Percentiles rank a stretch among this genome's conserved stretches.
Evolutionary conservation across 306 rosid species (phyloP).

Genomic region (Ceratonia siliqua): DNA sequence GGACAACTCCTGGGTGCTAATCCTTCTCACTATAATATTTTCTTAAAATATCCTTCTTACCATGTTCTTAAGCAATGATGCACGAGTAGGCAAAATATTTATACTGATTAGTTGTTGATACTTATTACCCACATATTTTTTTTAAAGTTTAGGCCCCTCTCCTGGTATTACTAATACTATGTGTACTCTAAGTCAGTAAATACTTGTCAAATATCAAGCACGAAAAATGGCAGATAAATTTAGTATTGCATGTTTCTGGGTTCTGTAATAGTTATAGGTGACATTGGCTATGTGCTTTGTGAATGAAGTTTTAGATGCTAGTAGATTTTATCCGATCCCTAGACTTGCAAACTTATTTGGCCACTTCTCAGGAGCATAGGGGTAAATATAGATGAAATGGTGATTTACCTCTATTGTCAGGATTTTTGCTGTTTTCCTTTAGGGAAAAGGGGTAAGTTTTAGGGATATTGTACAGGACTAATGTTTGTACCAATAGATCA

Average conservation of each 20-base stretch:
- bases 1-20: background rate
- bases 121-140: background rate
- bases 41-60: background rate
- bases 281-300: background rate
- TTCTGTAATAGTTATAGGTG: background rate
- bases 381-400: background rate
- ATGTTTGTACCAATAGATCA: background rate
- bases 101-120: background rate
- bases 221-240: background rate
- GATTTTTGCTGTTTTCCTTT: background rate
- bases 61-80: background rate
- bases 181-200: background rate
- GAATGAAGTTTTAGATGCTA: background rate
- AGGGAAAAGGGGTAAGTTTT: background rate
- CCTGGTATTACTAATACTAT: background rate
- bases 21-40: background rate
- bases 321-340: background rate
- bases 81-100: background rate
- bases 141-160: background rate
- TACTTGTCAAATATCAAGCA: background rate
- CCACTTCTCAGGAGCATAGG: slow-evolving; percentile 1
- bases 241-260: slow-evolving; percentile 6
- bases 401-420: background rate
- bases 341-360: background rate
- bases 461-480: background rate